Conservation (phyloP, 441 rosid species). For the Monsonia emarginata region DNA sequence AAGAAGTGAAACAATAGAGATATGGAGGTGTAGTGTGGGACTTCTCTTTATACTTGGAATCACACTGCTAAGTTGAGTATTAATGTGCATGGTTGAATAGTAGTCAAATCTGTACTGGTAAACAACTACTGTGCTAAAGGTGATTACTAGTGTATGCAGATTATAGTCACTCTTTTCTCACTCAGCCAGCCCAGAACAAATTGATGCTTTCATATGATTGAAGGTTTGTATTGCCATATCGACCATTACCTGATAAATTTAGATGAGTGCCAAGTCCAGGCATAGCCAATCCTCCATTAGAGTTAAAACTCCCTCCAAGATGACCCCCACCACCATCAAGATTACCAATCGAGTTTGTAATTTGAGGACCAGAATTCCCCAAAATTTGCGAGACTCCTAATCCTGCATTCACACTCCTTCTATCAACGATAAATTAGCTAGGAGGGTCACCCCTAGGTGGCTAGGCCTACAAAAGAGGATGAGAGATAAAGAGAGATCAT, state of each 20-base stretch:
- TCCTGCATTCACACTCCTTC: constrained; percentile 59
- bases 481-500: constrained; percentile 68
- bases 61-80: not conserved
- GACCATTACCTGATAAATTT: constrained; percentile 54
- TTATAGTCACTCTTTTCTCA: not conserved
- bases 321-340: constrained; percentile 85
- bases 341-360: constrained; percentile 78
- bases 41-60: not conserved
- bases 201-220: not conserved
- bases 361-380: constrained; percentile 79
- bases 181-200: not conserved
- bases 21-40: not conserved
- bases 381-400: constrained; percentile 67
- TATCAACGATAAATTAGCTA: constrained; percentile 35
- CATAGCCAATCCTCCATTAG: constrained; percentile 72
- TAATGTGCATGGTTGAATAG: not conserved
- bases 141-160: not conserved
- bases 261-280: constrained; percentile 75
- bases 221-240: constrained; percentile 19
- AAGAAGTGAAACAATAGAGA: not conserved
- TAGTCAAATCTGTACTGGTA: not conserved
- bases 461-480: constrained; percentile 17
- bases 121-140: not conserved
- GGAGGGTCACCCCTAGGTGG: not conserved
- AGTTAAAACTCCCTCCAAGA: constrained; percentile 64